Conservation (phyloP, 768 basidiomycete species). For the Termitomyces sp. region DNA sequence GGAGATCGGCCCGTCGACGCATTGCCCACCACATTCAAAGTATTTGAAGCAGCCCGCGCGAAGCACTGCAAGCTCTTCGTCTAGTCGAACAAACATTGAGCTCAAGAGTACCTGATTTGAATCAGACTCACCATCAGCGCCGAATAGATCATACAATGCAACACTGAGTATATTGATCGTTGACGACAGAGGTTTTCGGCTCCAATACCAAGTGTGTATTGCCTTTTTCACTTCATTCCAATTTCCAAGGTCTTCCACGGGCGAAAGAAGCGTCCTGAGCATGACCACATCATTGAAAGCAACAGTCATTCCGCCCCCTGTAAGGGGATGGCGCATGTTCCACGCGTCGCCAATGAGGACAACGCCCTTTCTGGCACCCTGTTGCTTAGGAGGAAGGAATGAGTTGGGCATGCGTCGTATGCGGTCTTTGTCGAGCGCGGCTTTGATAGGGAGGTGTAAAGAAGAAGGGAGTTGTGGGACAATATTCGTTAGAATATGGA, state of each 20-base stretch:
- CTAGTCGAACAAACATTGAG: slow-evolving; percentile 25
- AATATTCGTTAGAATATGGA: slow-evolving; percentile 66
- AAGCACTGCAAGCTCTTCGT: slow-evolving; percentile 54
- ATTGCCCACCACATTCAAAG: slow-evolving; percentile 90
- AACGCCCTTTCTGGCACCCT: slow-evolving; percentile 64
- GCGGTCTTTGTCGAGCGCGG: slow-evolving; percentile 72
- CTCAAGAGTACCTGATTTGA: no score
- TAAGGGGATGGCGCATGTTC: slow-evolving; percentile 99
- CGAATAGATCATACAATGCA: slow-evolving; percentile 91
- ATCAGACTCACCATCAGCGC: slow-evolving; percentile 73
- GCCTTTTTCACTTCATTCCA: slow-evolving; percentile 46
- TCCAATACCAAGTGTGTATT: slow-evolving; percentile 80
- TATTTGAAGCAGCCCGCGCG: slow-evolving; percentile 94
- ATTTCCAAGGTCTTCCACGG: slow-evolving; percentile 36
- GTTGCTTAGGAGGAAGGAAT: slow-evolving; percentile 78
- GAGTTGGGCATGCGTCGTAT: slow-evolving; percentile 94
- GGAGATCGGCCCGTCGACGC: slow-evolving; percentile 82
- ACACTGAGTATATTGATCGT: slow-evolving; percentile 92
- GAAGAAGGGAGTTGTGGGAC: slow-evolving; percentile 76
- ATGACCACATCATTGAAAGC: slow-evolving; percentile 83
- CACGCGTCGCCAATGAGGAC: slow-evolving; percentile 92
- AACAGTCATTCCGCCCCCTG: slow-evolving; percentile 98
- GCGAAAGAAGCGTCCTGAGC: slow-evolving; percentile 54
- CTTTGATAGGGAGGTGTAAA: slow-evolving; percentile 58
- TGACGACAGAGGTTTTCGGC: slow-evolving; percentile 72